Evolutionary conservation across 768 basidiomycete species (phyloP).

Genomic region (Leccinum uliginosum): DNA sequence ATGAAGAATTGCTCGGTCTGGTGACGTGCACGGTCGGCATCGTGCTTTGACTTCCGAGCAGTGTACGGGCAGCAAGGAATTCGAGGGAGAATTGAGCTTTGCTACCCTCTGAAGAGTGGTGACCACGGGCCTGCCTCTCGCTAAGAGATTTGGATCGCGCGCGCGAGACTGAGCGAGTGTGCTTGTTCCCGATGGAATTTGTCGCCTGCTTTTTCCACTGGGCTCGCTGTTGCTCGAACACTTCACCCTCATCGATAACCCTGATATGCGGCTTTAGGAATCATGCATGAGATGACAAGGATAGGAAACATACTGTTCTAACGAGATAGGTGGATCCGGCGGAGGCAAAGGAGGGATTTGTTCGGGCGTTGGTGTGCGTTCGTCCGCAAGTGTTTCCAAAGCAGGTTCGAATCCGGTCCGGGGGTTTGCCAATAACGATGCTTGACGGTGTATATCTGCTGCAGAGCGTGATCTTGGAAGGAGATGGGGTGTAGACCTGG

Average conservation of each 20-base stretch:
- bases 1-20: conserved; percentile 12
- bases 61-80: conserved; percentile 61
- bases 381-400: conserved; percentile 15
- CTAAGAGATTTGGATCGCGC: conserved; percentile 38
- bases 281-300: not conserved
- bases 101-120: conserved; percentile 20
- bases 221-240: conserved; percentile 58
- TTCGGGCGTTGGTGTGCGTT: conserved; percentile 4
- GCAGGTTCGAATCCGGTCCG: conserved; percentile 17
- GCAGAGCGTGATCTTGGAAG: conserved; percentile 22
- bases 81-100: conserved; percentile 36
- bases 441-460: conserved; percentile 14
- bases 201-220: conserved; percentile 64
- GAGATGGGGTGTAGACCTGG: not conserved
- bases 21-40: conserved; percentile 38
- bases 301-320: conserved; percentile 37
- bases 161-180: conserved; percentile 57
- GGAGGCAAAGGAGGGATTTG: conserved; percentile 42
- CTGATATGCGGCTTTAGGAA: conserved; percentile 31
- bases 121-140: conserved; percentile 17
- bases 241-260: conserved; percentile 61
- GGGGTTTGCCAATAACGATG: conserved; percentile 2
- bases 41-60: conserved; percentile 59
- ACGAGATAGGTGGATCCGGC: conserved; percentile 56
- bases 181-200: conserved; percentile 61